Evolutionary conservation across 345 rosid genomes (phyloP).

Genomic region (Boechera stricta): DNA sequence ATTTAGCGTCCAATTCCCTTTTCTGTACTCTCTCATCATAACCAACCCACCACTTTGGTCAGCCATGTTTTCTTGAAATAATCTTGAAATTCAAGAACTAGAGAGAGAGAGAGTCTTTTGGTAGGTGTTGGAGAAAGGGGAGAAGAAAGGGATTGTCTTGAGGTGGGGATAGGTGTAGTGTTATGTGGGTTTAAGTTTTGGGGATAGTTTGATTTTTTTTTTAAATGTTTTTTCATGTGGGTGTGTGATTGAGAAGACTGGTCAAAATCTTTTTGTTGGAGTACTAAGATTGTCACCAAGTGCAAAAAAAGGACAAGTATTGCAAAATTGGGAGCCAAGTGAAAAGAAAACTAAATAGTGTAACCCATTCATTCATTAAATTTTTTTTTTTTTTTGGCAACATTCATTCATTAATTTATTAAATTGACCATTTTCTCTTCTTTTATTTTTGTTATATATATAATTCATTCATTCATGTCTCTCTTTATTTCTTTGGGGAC

Average conservation of each 20-base stretch:
- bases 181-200: slow-evolving; percentile 28
- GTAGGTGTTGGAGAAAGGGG: slow-evolving; percentile 53
- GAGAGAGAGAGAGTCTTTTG: slow-evolving; percentile 41
- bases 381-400: background rate
- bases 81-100: slow-evolving; percentile 46
- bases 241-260: slow-evolving; percentile 49
- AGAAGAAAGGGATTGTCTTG: slow-evolving; percentile 46
- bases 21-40: slow-evolving; percentile 74
- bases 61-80: slow-evolving; percentile 50
- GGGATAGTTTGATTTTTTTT: slow-evolving; percentile 21
- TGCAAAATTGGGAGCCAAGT: slow-evolving; percentile 45
- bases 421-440: background rate
- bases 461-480: slow-evolving; percentile 36
- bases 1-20: slow-evolving; percentile 81
- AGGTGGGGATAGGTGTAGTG: slow-evolving; percentile 43
- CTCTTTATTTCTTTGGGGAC: slow-evolving; percentile 39
- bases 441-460: background rate
- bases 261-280: slow-evolving; percentile 48
- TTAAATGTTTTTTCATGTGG: slow-evolving; percentile 29
- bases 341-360: slow-evolving; percentile 28
- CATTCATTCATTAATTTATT: slow-evolving; percentile 33
- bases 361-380: slow-evolving; percentile 39
- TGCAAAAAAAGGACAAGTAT: slow-evolving; percentile 49
- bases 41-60: slow-evolving; percentile 55
- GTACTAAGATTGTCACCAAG: slow-evolving; percentile 55